Conservation (phyloP, 495 filamentous ascomycete species). For the Aspergillus nidulans region DNA sequence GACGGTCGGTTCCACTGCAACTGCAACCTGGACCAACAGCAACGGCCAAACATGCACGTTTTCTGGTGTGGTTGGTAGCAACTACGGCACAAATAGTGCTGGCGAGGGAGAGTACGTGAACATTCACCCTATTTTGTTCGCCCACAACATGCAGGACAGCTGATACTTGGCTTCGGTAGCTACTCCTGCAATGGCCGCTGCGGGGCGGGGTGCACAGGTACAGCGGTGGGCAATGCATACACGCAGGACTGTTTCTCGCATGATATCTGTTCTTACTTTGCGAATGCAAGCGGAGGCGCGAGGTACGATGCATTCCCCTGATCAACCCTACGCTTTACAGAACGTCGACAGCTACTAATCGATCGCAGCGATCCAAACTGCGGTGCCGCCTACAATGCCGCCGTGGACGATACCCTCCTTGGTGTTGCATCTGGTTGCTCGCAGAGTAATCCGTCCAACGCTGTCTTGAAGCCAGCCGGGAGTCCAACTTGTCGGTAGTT, state of each 20-base stretch:
- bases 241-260: conserved; percentile 16
- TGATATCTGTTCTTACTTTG: conserved; percentile 15
- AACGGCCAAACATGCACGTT: conserved; percentile 10
- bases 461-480: not conserved
- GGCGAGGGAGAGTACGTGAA: conserved; percentile 11
- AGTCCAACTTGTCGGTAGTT: conserved; percentile 7
- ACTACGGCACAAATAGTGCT: conserved; percentile 11
- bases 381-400: conserved; percentile 9
- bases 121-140: not conserved
- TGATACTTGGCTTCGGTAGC: not conserved
- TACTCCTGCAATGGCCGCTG: conserved; percentile 17
- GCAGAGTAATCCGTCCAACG: conserved; percentile 11
- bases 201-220: conserved; percentile 11
- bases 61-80: conserved; percentile 12
- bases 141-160: not conserved
- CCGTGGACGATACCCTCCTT: conserved; percentile 6
- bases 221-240: conserved; percentile 9
- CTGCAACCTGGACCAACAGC: conserved; percentile 15
- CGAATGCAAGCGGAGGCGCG: conserved; percentile 10
- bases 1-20: conserved; percentile 9
- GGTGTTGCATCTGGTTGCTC: conserved; percentile 8
- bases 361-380: conserved; percentile 11
- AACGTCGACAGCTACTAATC: not conserved
- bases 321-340: too few species aligned
- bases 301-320: conserved; percentile 1